Percentiles rank a stretch among this genome's conserved stretches.
phyloP scores from a whole-genome alignment of 2,329 filamentous ascomycete genomes.

The Aspergillus phoenicis region DNA sequence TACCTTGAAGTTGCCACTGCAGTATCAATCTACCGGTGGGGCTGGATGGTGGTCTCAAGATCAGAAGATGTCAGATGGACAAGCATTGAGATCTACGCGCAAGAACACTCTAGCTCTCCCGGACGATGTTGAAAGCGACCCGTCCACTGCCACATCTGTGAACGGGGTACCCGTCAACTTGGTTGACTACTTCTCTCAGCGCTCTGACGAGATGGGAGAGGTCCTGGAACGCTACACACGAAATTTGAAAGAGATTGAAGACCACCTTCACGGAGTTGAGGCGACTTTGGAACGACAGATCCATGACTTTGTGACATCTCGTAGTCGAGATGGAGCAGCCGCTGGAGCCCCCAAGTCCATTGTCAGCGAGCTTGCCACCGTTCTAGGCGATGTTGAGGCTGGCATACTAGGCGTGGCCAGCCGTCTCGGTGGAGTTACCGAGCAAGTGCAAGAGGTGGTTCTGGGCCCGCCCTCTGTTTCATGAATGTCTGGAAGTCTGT shows the following conservation, averaged over 20 bases:
- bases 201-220: constrained; percentile 63
- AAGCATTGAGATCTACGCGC: constrained; percentile 42
- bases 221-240: constrained; percentile 61
- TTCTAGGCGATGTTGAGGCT: constrained; percentile 66
- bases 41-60: constrained; percentile 46
- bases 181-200: constrained; percentile 65
- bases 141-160: constrained; percentile 44
- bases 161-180: constrained; percentile 61
- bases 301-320: constrained; percentile 54
- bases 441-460: constrained; percentile 61
- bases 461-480: constrained; percentile 43
- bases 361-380: constrained; percentile 55
- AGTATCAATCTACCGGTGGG: constrained; percentile 58
- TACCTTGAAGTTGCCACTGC: constrained; percentile 69
- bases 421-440: constrained; percentile 61
- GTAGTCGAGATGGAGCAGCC: constrained; percentile 42
- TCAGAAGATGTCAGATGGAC: constrained; percentile 42
- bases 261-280: constrained; percentile 66
- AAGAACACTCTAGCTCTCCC: constrained; percentile 52
- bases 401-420: constrained; percentile 65
- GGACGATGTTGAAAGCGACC: constrained; percentile 47
- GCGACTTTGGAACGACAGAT: constrained; percentile 62
- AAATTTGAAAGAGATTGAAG: constrained; percentile 66
- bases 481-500: neutral
- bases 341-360: constrained; percentile 49